A percentile compares a stretch with the other conserved stretches of the same genome.
These are phyloP conservation scores for Rhynchosporium agropyri DNA, from an alignment of 2,329 filamentous ascomycete species.

Conservation along the genomic window DNA sequence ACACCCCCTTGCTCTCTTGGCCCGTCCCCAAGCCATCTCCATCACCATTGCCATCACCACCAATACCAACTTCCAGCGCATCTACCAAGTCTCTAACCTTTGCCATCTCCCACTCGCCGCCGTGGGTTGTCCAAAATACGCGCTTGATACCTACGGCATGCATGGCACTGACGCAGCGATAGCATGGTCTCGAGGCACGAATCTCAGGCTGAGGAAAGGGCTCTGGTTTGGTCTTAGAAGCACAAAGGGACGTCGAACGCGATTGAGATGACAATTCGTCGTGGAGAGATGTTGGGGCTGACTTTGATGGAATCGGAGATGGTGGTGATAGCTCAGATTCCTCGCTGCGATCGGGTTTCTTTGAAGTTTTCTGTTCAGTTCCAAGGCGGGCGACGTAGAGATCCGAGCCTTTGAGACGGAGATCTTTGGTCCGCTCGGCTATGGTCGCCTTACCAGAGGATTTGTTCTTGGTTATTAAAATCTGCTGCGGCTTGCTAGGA, in stretches of 20 bases:
- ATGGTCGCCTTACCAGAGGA: conserved; percentile 35
- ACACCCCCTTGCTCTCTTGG: conserved; percentile 43
- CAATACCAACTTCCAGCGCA: conserved; percentile 45
- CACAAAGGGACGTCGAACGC: conserved; percentile 27
- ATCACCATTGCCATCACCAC: conserved; percentile 49
- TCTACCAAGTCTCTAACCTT: conserved; percentile 54
- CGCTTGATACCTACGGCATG: conserved; percentile 54
- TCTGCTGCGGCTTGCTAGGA: conserved; percentile 23
- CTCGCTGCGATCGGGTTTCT: not conserved
- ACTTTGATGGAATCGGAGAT: conserved; percentile 8
- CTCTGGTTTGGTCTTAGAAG: not conserved
- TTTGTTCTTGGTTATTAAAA: conserved; percentile 33
- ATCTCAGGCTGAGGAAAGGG: conserved; percentile 24
- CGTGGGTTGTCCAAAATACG: conserved; percentile 54
- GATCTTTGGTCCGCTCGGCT: conserved; percentile 49
- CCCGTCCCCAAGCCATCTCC: conserved; percentile 41
- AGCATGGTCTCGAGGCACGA: conserved; percentile 51
- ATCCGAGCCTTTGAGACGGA: conserved; percentile 52
- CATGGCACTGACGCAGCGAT: conserved; percentile 56
- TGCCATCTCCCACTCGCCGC: conserved; percentile 53
- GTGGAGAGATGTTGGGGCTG: conserved; percentile 46
- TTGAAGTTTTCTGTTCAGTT: conserved; percentile 18
- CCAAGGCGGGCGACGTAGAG: conserved; percentile 53
- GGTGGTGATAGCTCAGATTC: not conserved
- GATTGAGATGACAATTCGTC: conserved; percentile 47